Percentiles rank a stretch among this genome's conserved stretches.
Evolutionary conservation across 352 stramenopile species (phyloP).

Genomic region (Elongisporangium senticosum): DNA sequence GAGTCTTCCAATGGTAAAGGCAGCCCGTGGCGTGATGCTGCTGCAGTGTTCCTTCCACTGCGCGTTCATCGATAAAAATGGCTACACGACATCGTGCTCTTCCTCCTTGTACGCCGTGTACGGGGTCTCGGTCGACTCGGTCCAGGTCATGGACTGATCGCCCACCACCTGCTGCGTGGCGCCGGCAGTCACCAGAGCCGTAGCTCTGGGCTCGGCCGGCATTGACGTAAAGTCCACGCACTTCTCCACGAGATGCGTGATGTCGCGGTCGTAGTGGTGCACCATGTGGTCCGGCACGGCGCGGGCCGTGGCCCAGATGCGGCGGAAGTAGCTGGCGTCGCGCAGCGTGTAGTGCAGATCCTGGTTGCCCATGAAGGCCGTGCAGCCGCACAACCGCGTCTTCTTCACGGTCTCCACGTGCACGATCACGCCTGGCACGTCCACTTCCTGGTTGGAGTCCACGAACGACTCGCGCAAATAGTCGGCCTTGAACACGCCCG

Average conservation of each 20-base stretch:
- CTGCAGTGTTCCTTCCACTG: not conserved
- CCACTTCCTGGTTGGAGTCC: constrained; percentile 48
- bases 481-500: not conserved
- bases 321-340: constrained; percentile 61
- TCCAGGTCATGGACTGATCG: constrained; percentile 1
- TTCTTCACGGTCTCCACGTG: constrained; percentile 58
- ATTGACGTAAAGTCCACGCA: constrained; percentile 47
- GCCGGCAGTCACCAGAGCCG: too few relatives aligned
- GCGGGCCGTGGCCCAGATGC: constrained; percentile 57
- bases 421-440: constrained; percentile 65
- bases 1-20: too few relatives aligned
- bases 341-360: constrained; percentile 66
- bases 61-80: not conserved
- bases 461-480: constrained; percentile 15
- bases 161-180: not conserved
- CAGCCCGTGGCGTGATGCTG: too few relatives aligned
- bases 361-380: constrained; percentile 56
- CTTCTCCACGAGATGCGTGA: constrained; percentile 44
- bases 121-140: not conserved
- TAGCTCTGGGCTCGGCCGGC: constrained; percentile 9
- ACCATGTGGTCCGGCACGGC: constrained; percentile 70
- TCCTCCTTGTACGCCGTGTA: not conserved
- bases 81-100: not conserved
- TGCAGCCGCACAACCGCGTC: constrained; percentile 58
- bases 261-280: constrained; percentile 79